Evolutionary conservation across 345 rosid species (phyloP), one percentile per base, ranked within the genome.

Genomic region (Carallia brachiata): DNA sequence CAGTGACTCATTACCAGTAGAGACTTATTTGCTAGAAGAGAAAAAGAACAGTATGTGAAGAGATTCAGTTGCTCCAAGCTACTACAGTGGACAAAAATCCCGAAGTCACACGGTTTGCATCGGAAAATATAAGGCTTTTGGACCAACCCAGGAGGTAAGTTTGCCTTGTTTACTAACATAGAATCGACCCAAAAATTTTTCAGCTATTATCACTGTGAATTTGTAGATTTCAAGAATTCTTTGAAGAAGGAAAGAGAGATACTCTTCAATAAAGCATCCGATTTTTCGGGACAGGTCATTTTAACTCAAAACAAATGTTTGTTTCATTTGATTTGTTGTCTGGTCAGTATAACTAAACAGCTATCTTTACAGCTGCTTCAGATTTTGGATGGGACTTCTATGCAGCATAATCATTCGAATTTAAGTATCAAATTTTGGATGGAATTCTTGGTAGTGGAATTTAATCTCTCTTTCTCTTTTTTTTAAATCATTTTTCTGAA

Each of bases 141-240:
- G 23, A 23, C 23, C 23, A 23, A 23, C 23, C 23, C 23, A 23
- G 23, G 23, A 23, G 98, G 98, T 94, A 89, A 36, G 32, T 55
- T 55, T 18, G 16, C 55, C 61, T 56, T 7, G 74, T 82, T 23
- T 23, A 23, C 23, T 23, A 23, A 52, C 28, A 37, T 10, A 40
- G 31, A 60, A 68, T 8, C 36, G 55, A 69, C 17, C 37, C 28
- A 8, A 1, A 65, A 7, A 53, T 28, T 50, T 65, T 34, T 61
- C 65, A 71, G 44, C 53, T 70, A 63, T 62, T 48, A 57, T 74
- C 28, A 61, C 62, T 78, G 61, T 82, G 79, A 40, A 52, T 69
- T 66, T 73, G 61, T 71, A 94, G 99, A 74, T 90, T 83, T 87
- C 93, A 92, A 84, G 99, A 92, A 69, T 90, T 94, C 68, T 94